phyloP scores from a whole-genome alignment of 2,329 filamentous ascomycete species.

The Pezicula neosporulosa region DNA sequence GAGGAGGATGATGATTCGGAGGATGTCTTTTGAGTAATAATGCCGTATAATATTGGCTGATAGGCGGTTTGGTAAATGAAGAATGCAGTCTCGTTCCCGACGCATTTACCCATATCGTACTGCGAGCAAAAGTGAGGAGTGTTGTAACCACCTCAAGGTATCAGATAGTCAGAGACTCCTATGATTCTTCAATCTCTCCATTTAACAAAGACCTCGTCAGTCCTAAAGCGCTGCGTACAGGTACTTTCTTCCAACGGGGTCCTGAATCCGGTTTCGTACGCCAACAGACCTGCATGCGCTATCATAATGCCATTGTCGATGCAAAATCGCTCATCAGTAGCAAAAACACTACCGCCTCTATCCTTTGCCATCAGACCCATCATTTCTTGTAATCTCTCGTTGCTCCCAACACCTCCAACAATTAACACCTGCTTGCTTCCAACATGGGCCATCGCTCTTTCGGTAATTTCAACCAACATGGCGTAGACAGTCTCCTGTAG shows the following conservation, averaged over 20 bases:
- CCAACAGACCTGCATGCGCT: conserved; percentile 87
- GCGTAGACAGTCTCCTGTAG: conserved; percentile 94
- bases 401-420: conserved; percentile 93
- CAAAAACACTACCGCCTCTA: conserved; percentile 84
- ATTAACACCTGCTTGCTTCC: conserved; percentile 87
- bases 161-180: background rate
- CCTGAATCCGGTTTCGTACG: conserved; percentile 75
- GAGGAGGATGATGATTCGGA: conserved; percentile 66
- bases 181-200: conserved; percentile 58
- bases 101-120: background rate
- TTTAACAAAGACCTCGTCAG: conserved; percentile 75
- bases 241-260: conserved; percentile 78
- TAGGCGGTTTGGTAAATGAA: background rate
- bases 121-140: background rate
- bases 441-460: conserved; percentile 97
- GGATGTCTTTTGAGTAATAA: conserved; percentile 18
- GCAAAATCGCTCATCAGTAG: conserved; percentile 95
- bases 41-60: background rate
- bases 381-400: conserved; percentile 93
- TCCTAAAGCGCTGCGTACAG: conserved; percentile 80
- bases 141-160: background rate
- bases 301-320: conserved; percentile 99
- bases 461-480: conserved; percentile 98
- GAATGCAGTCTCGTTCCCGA: background rate
- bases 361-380: conserved; percentile 95